Evolutionary conservation across 1,284 basidiomycete species (phyloP).

Genomic region (Marasmius sp.): DNA sequence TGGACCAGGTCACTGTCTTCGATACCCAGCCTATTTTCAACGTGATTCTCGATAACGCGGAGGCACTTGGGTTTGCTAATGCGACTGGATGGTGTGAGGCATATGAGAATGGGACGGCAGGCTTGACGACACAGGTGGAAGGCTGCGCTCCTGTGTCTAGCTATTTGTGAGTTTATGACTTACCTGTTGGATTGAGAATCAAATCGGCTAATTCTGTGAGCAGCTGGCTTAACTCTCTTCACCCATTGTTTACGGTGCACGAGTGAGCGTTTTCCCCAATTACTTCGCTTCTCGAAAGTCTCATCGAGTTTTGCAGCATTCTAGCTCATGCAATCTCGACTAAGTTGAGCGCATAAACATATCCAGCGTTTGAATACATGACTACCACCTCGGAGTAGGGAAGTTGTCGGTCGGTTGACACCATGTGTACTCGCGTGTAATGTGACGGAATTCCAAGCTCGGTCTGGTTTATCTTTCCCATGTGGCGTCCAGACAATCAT

Average conservation of each 20-base stretch:
- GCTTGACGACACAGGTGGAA: constrained; percentile 47
- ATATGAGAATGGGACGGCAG: constrained; percentile 57
- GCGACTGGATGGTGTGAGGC: constrained; percentile 57
- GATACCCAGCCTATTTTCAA: constrained; percentile 62
- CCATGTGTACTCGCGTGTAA: no score
- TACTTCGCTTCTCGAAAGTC: background rate
- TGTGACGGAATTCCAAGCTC: no score
- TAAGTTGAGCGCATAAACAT: background rate
- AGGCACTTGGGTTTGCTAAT: constrained; percentile 56
- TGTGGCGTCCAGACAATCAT: no score
- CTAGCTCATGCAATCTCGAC: background rate
- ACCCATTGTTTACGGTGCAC: constrained; percentile 56
- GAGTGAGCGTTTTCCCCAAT: constrained; percentile 34
- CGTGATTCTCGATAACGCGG: constrained; percentile 49
- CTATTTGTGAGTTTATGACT: constrained; percentile 51
- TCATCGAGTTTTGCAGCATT: background rate
- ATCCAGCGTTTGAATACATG: background rate
- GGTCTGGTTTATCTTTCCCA: no score
- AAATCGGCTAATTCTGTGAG: background rate
- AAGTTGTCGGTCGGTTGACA: no score
- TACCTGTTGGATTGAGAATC: background rate
- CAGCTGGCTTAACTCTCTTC: constrained; percentile 56
- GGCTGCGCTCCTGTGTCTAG: constrained; percentile 62
- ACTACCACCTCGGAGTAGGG: no score
- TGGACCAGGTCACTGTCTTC: constrained; percentile 47